A percentile compares a stretch with the other conserved stretches of the same genome.
These are phyloP conservation scores for Gonium pectorale DNA, from an alignment of 139 green algal genomes.

Conservation along the genomic window DNA sequence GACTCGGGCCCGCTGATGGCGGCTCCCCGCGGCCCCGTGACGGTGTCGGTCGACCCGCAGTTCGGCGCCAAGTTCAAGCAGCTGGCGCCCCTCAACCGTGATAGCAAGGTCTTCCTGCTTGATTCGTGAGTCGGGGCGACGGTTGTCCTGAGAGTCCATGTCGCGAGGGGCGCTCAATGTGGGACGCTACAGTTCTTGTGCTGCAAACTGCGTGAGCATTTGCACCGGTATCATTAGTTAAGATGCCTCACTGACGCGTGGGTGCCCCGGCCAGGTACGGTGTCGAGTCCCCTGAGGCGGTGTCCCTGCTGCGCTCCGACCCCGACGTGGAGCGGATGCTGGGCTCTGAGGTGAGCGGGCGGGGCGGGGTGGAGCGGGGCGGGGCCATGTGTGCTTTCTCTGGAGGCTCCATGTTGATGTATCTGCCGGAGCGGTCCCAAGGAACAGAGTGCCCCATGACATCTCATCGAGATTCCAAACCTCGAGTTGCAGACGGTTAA, in stretches of 20 bases:
- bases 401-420: not conserved
- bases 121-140: conserved; percentile 15
- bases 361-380: not conserved
- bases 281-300: conserved; percentile 28
- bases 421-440: too few relatives aligned
- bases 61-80: conserved; percentile 7
- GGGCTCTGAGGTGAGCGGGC: conserved; percentile 6
- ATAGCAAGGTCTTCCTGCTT: conserved; percentile 14
- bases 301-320: conserved; percentile 22
- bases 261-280: conserved; percentile 9
- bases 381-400: too few relatives aligned
- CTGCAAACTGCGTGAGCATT: too few relatives aligned
- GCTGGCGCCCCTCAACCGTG: not conserved
- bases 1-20: not conserved
- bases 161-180: not conserved
- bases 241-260: not conserved
- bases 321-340: conserved; percentile 31
- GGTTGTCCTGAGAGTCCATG: not conserved
- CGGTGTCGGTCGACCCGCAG: conserved; percentile 17
- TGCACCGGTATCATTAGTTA: not conserved
- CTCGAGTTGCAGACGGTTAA: not conserved
- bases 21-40: not conserved
- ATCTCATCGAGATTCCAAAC: too few relatives aligned
- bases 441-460: too few relatives aligned
- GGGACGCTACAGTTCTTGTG: not conserved